Evolutionary conservation across 129 eudicot genomes (phyloP), one percentile per base, ranked within the genome.

Genomic region (Flaveria bidentis): DNA sequence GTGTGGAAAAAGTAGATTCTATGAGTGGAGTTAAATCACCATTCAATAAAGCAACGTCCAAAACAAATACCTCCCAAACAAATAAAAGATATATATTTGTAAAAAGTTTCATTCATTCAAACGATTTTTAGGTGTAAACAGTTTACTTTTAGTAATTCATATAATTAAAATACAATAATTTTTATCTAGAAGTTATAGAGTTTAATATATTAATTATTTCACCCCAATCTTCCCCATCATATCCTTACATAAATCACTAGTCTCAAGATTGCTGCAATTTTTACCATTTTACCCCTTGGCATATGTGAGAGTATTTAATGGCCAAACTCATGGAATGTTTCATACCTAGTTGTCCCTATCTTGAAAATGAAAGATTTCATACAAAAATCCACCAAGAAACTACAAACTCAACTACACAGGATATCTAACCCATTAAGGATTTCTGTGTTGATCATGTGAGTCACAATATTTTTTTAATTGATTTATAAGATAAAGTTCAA

Each of bases 261-360:
- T 52, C 73, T 76, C 78, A 85, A 87, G 79, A 85, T 85, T 68
- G 82, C 67, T 75, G 81, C 84, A 83, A 80, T 90, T 58, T 75
- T 75, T 39, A 77, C n/a, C 14, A 16, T 41, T 67, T 51, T 45
- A 16, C 39, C 51, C 51, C 44, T 66, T 28, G 60, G 73, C 74
- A 71, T 67, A 74, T 69, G 88, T 84, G 79, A 81, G 71, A 85
- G 78, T 89, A 81, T 79, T 86, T 87, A 81, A 87, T 87, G 88
- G 80, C 89, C 82, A 78, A 86, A 75, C 85, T 76, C 87, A 84
- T 85, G 83, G 97, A 92, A 92, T 92, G 96, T 89, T 82, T 82
- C 87, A 87, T 84, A 84, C 91, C 85, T 68, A 72, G 58, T 72
- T 84, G 77, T 75, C 86, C 86, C 70, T 30, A 64, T 45, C 73